A percentile compares a stretch with the other conserved stretches of the same genome.
Evolutionary conservation across 2,329 filamentous ascomycete species (phyloP).

Genomic region (Clonostachys byssicola): DNA sequence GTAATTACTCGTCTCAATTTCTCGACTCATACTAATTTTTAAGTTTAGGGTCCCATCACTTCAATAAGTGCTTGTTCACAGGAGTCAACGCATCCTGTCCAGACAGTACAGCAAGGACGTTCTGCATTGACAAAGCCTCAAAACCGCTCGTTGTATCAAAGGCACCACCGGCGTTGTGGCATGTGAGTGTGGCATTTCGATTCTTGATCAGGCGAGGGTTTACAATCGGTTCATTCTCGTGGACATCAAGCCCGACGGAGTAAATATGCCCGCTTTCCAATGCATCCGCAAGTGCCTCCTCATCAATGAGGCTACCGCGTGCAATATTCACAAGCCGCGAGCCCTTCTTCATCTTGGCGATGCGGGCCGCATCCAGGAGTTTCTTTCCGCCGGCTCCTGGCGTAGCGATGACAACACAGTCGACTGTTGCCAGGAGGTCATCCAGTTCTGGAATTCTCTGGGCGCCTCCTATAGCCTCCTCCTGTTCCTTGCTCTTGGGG

Average conservation of each 20-base stretch:
- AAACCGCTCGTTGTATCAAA: conserved; percentile 50
- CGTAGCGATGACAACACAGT: conserved; percentile 47
- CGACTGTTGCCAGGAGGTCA: conserved; percentile 36
- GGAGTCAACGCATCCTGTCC: conserved; percentile 39
- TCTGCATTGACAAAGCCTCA: conserved; percentile 49
- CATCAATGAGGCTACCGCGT: conserved; percentile 5
- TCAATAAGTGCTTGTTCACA: conserved; percentile 46
- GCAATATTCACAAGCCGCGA: conserved; percentile 47
- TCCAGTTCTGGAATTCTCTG: conserved; percentile 38
- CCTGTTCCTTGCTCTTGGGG: conserved; percentile 28
- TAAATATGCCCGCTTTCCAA: conserved; percentile 6
- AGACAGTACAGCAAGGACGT: conserved; percentile 41
- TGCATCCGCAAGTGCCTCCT: conserved; percentile 8
- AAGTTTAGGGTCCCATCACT: background rate
- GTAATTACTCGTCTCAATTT: no score
- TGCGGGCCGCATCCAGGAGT: conserved; percentile 31
- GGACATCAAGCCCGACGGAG: conserved; percentile 8
- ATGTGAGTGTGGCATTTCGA: conserved; percentile 36
- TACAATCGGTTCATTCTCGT: conserved; percentile 23
- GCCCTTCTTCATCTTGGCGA: conserved; percentile 44
- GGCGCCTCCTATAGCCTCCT: conserved; percentile 35
- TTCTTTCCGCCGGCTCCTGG: conserved; percentile 30
- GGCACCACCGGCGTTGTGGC: conserved; percentile 51
- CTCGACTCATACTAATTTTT: no score
- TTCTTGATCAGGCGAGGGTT: conserved; percentile 25